Percentiles rank a stretch among this genome's conserved stretches.
Evolutionary conservation across 2,329 filamentous ascomycete genomes (phyloP).

Genomic region (Chrysoporthe deuterocubensis): DNA sequence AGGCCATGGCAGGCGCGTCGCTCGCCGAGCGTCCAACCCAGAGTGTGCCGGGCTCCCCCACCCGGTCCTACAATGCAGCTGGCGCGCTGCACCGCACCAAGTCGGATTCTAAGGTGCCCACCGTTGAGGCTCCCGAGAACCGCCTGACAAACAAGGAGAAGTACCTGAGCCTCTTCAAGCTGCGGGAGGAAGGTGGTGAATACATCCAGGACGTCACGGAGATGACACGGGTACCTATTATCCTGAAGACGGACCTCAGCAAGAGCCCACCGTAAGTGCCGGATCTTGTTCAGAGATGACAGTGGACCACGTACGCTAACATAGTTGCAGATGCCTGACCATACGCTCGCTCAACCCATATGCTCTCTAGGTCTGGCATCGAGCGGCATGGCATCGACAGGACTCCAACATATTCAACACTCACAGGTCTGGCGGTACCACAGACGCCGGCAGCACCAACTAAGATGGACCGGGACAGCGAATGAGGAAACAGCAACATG

Average conservation of each 20-base stretch:
- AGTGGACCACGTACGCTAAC: conserved; percentile 8
- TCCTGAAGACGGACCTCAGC: conserved; percentile 94
- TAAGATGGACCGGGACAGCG: background rate
- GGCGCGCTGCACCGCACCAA: conserved; percentile 82
- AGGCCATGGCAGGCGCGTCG: conserved; percentile 89
- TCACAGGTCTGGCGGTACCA: conserved; percentile 1
- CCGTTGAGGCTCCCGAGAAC: conserved; percentile 73
- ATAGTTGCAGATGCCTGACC: conserved; percentile 69
- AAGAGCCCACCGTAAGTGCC: conserved; percentile 98
- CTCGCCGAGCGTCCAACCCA: conserved; percentile 88
- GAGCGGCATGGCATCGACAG: background rate
- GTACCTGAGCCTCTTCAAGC: conserved; percentile 85
- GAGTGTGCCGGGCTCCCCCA: conserved; percentile 91
- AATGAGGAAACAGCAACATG: background rate
- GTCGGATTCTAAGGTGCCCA: conserved; percentile 89
- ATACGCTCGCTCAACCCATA: conserved; percentile 83
- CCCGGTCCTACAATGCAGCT: conserved; percentile 69
- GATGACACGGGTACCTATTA: conserved; percentile 97
- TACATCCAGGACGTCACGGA: conserved; percentile 98
- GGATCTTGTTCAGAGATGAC: conserved; percentile 33
- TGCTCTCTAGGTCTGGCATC: conserved; percentile 50
- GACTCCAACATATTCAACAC: background rate
- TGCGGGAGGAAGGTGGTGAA: conserved; percentile 90
- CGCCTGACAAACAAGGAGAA: conserved; percentile 94
- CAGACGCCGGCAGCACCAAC: background rate